A percentile compares a stretch with the other conserved stretches of the same genome.
phyloP scores from a whole-genome alignment of 805 yeast genomes.

The Wickerhamia fluorescens region DNA sequence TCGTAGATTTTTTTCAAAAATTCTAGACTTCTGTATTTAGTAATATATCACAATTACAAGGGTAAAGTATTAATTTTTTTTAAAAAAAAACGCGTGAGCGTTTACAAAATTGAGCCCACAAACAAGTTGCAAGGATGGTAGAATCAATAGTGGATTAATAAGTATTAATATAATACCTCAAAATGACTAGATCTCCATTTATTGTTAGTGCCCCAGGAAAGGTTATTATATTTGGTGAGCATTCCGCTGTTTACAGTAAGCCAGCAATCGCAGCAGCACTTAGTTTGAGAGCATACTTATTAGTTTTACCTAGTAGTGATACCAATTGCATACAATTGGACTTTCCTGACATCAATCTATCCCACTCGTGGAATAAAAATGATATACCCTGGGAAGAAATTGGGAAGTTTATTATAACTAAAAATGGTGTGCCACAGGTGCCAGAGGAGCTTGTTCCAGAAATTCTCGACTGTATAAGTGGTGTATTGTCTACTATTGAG shows the following conservation, averaged over 20 bases:
- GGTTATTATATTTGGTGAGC: conserved; percentile 93
- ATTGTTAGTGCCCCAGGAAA: conserved; percentile 93
- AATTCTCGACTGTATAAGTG: conserved; percentile 43
- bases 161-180: too few relatives aligned
- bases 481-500: conserved; percentile 37
- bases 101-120: too few relatives aligned
- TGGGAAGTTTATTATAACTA: conserved; percentile 11
- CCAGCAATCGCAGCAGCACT: conserved; percentile 97
- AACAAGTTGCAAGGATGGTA: too few relatives aligned
- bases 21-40: too few relatives aligned
- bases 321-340: conserved; percentile 48
- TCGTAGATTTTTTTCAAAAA: conserved; percentile 1
- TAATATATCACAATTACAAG: too few relatives aligned
- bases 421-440: conserved; percentile 18
- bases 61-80: too few relatives aligned
- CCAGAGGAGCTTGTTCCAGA: conserved; percentile 56
- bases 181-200: too few relatives aligned
- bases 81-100: too few relatives aligned
- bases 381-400: conserved; percentile 56
- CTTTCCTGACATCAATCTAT: conserved; percentile 76
- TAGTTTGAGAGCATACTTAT: conserved; percentile 73
- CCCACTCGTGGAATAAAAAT: conserved; percentile 52
- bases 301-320: conserved; percentile 46
- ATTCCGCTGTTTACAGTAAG: conserved; percentile 86
- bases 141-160: too few relatives aligned